Conservation (phyloP, 2,329 filamentous ascomycete genomes). For the Clonostachys rhizophaga region DNA sequence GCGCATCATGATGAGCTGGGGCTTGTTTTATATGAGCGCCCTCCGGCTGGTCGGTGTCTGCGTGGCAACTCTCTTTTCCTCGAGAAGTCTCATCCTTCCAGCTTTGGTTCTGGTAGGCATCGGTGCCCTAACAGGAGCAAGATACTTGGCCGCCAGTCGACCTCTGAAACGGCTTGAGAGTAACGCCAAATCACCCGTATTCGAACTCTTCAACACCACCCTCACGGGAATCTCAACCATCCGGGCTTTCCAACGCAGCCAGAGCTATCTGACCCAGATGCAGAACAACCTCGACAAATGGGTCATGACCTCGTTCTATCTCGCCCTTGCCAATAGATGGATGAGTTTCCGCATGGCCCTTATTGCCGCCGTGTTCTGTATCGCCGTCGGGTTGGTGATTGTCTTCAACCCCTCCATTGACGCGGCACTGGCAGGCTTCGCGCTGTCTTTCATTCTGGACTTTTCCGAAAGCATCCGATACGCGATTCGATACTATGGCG, state of each 20-base stretch:
- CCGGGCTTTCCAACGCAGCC: slow-evolving; percentile 66
- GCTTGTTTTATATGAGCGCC: slow-evolving; percentile 53
- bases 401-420: slow-evolving; percentile 57
- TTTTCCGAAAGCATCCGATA: slow-evolving; percentile 62
- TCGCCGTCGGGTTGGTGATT: slow-evolving; percentile 59
- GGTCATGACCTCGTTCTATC: slow-evolving; percentile 58
- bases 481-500: slow-evolving; percentile 63
- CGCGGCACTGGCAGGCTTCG: slow-evolving; percentile 70
- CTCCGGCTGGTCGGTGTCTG: slow-evolving; percentile 63
- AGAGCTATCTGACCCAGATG: slow-evolving; percentile 66
- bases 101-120: slow-evolving; percentile 52
- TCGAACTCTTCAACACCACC: slow-evolving; percentile 73
- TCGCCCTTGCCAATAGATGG: slow-evolving; percentile 74
- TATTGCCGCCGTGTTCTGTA: slow-evolving; percentile 65
- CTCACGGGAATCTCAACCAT: slow-evolving; percentile 74
- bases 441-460: slow-evolving; percentile 67
- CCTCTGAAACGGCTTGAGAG: slow-evolving; percentile 76
- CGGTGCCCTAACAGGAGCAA: slow-evolving; percentile 51
- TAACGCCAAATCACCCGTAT: slow-evolving; percentile 72
- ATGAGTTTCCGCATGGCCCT: slow-evolving; percentile 68
- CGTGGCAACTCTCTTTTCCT: slow-evolving; percentile 63
- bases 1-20: slow-evolving; percentile 57
- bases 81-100: slow-evolving; percentile 59
- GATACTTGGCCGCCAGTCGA: slow-evolving; percentile 66
- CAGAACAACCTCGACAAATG: slow-evolving; percentile 65